Conservation (phyloP, 225 moss, liverwort and hornwort species). For the Straminergon stramineum region DNA sequence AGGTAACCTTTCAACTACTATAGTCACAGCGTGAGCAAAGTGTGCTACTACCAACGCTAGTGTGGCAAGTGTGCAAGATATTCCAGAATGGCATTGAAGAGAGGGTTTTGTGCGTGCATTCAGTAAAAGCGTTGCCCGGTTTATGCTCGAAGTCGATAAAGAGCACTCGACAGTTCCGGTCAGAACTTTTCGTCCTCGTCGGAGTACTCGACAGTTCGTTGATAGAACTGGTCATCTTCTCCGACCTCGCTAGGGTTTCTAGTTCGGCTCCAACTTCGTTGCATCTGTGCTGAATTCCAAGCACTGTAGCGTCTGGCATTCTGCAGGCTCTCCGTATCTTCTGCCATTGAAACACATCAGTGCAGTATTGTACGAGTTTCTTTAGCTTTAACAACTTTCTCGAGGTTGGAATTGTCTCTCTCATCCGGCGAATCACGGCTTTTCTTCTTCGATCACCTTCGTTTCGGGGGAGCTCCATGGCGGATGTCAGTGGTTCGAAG, state of each 20-base stretch:
- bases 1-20: accelerated
- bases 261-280: background rate
- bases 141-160: background rate
- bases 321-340: background rate
- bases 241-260: slow-evolving; percentile 6
- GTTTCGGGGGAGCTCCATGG: slow-evolving; percentile 6
- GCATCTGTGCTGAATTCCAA: background rate
- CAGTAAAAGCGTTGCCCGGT: background rate
- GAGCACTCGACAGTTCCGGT: background rate
- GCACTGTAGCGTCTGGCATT: background rate
- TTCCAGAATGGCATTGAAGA: background rate
- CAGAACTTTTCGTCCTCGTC: background rate
- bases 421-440: background rate
- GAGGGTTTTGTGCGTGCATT: background rate
- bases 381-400: background rate
- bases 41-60: background rate
- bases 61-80: background rate
- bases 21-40: accelerated
- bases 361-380: background rate
- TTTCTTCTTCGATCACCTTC: background rate
- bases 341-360: background rate
- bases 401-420: background rate
- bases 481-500: slow-evolving; percentile 11
- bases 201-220: background rate
- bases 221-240: background rate